Evolutionary conservation across 2,329 filamentous ascomycete species (phyloP), one percentile per base, ranked within the genome.

Genomic region (Ceratocystis lukuohia): DNA sequence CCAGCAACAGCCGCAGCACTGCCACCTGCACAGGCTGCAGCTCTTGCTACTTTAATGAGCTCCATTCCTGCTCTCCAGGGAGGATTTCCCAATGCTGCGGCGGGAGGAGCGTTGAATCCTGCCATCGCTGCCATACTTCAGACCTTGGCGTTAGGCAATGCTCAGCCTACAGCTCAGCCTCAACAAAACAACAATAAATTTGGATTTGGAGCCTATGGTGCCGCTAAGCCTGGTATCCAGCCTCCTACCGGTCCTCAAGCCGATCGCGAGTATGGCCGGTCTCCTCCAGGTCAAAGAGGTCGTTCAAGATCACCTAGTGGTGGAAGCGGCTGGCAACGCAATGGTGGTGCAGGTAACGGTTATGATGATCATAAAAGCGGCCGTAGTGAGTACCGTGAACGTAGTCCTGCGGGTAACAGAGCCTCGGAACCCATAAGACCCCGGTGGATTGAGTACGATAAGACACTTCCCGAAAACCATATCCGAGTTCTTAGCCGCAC

Each of bases 401-500:
- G 82, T 67, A 82, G 80, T 69, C 83, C 84, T 68, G 73, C 77
- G 62, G 74, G 71, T 59, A 74, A 74, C 53, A 71, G 74, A 53
- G 73, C 74, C 30, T 70, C 73, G 15, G 66, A 72, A 33, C 72
- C 75, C 30, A 65, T 66, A n/a, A 46, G 67, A 28, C 64, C 65
- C 2, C 63, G 46, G 76, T 90, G 86, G 81, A 80, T 96, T 68
- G 88, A 92, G 62, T 88, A 84, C 76, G 94, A 99, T 75, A 79
- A 82, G 65, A 84, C 77, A 6, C 80, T 99, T 68, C 87, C 88
- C 2, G 80, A 83, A 69, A 88, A 89, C 68, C 83, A 84, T 71
- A 96, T 99, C 77, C 94, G 92, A 25, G 94, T 99, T 33, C 80
- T 95, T 68, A 97, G 93, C 76, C 86, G 94, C 72, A 99, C 94